These are phyloP conservation scores for Penicillium sp. DNA, from an alignment of 2,329 filamentous ascomycete species.

Conservation along the genomic window DNA sequence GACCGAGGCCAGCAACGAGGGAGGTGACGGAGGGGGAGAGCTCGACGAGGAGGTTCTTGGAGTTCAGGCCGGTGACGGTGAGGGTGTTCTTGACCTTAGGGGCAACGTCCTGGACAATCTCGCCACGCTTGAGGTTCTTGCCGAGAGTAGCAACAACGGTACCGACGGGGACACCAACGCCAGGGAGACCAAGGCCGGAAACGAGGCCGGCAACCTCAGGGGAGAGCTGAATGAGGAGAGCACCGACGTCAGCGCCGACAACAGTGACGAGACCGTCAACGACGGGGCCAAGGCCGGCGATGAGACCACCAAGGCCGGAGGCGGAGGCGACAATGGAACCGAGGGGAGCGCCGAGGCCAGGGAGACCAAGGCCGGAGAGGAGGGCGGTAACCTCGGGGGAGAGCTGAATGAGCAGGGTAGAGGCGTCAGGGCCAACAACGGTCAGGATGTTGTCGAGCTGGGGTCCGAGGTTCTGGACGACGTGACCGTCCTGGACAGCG, in stretches of 20 bases:
- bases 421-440: conserved; percentile 28
- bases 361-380: conserved; percentile 30
- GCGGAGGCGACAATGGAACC: conserved; percentile 29
- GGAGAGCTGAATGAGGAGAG: conserved; percentile 33
- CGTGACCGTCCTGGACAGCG: conserved; percentile 23
- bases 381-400: conserved; percentile 30
- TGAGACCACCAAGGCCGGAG: conserved; percentile 25
- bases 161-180: conserved; percentile 29
- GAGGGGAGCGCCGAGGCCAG: conserved; percentile 24
- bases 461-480: conserved; percentile 32
- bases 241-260: conserved; percentile 28
- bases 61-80: conserved; percentile 8
- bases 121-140: conserved; percentile 29
- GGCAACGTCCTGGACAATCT: conserved; percentile 14
- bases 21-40: conserved; percentile 24
- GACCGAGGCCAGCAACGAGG: conserved; percentile 30
- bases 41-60: conserved; percentile 13
- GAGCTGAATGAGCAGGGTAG: conserved; percentile 31
- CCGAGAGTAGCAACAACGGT: conserved; percentile 26
- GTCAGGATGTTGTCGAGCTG: conserved; percentile 31
- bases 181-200: conserved; percentile 29
- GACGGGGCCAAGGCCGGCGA: conserved; percentile 23
- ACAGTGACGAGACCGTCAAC: conserved; percentile 32
- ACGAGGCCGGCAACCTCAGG: conserved; percentile 27
- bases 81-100: conserved; percentile 7